Evolutionary conservation across 371 early-diverging fungal species (phyloP).

Genomic region (Phascolomyces articulosus): DNA sequence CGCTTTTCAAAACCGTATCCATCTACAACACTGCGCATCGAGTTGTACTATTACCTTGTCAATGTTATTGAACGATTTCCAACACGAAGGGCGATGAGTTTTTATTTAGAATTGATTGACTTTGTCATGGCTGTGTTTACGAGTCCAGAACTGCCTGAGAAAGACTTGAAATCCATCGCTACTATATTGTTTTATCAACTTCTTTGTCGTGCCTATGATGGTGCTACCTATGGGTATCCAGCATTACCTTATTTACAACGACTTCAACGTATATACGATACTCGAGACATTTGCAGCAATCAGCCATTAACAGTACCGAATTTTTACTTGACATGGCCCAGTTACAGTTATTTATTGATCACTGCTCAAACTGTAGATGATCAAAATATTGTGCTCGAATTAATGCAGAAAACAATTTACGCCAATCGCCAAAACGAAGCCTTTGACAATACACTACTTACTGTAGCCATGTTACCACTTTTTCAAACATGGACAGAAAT

Average conservation of each 20-base stretch:
- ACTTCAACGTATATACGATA: conserved; percentile 10
- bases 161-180: conserved; percentile 12
- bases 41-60: conserved; percentile 6
- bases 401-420: conserved; percentile 25
- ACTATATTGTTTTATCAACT: conserved; percentile 27
- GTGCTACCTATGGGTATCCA: conserved; percentile 16
- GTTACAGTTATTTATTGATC: conserved; percentile 44
- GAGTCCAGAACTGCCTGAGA: conserved; percentile 10
- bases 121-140: conserved; percentile 5
- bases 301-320: conserved; percentile 13
- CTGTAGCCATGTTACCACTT: conserved; percentile 53
- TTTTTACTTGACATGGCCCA: conserved; percentile 37
- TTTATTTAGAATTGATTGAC: conserved; percentile 14
- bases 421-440: background rate
- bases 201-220: conserved; percentile 22
- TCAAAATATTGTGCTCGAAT: conserved; percentile 36
- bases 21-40: background rate
- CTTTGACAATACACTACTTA: background rate
- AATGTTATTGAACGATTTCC: conserved; percentile 12
- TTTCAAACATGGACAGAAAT: conserved; percentile 56
- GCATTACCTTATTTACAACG: conserved; percentile 23
- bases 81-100: background rate
- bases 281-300: conserved; percentile 9
- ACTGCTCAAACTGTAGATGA: conserved; percentile 52
- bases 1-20: conserved; percentile 9